These are phyloP conservation scores for Nitzschia inconspicua DNA, from an alignment of 108 stramenopile genomes.

Conservation along the genomic window DNA sequence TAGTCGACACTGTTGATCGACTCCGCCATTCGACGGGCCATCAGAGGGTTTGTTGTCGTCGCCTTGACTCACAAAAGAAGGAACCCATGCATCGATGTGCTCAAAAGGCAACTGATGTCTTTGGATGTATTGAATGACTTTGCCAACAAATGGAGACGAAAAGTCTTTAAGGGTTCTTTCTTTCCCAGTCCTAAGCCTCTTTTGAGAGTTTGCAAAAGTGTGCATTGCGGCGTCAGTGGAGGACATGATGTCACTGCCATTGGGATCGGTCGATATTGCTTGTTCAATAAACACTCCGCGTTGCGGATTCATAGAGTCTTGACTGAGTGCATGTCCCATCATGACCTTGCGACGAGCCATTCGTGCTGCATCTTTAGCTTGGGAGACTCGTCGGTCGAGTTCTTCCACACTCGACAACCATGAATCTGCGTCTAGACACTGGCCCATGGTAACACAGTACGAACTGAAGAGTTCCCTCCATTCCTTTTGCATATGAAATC, in stretches of 20 bases:
- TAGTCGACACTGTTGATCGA: slow-evolving; percentile 46
- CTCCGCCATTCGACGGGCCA: background rate
- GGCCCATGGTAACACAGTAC: slow-evolving; percentile 52
- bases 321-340: slow-evolving; percentile 78
- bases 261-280: slow-evolving; percentile 12
- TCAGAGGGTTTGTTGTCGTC: slow-evolving; percentile 2
- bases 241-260: slow-evolving; percentile 15
- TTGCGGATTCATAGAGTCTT: slow-evolving; percentile 46
- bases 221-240: slow-evolving; percentile 5
- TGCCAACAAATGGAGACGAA: slow-evolving; percentile 73
- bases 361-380: slow-evolving; percentile 69
- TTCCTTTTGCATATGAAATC: slow-evolving; percentile 85
- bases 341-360: slow-evolving; percentile 65
- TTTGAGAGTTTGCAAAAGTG: background rate
- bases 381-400: slow-evolving; percentile 66
- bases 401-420: slow-evolving; percentile 80
- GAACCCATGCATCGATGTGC: slow-evolving; percentile 85
- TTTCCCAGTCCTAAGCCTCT: background rate
- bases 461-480: slow-evolving; percentile 82
- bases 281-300: slow-evolving; percentile 82
- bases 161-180: slow-evolving; percentile 21
- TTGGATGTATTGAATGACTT: slow-evolving; percentile 65
- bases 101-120: slow-evolving; percentile 77
- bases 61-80: slow-evolving; percentile 44
- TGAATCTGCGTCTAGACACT: slow-evolving; percentile 56